Evolutionary conservation across 106 monocot genomes (phyloP).

Genomic region (Platanthera zijinensis): DNA sequence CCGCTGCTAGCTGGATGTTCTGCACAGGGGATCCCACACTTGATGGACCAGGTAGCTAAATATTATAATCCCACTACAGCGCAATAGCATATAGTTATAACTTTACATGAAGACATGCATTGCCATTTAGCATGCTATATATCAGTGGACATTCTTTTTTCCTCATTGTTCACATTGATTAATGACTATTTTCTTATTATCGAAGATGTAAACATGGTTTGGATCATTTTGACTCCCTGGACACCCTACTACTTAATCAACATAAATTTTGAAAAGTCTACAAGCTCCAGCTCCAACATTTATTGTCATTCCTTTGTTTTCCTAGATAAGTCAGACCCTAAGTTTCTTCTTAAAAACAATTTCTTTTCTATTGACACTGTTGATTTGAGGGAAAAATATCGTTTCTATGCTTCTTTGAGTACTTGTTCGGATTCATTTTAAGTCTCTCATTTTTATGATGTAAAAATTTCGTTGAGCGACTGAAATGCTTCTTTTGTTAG

Average conservation of each 20-base stretch:
- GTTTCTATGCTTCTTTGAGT: neutral
- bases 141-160: neutral
- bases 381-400: neutral
- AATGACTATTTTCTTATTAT: neutral
- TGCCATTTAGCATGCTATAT: too few relatives aligned
- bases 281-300: neutral
- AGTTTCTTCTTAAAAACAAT: neutral
- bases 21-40: too few relatives aligned
- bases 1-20: too few relatives aligned
- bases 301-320: neutral
- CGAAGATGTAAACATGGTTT: neutral
- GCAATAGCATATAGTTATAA: neutral
- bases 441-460: neutral
- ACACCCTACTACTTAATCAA: neutral
- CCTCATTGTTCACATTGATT: neutral
- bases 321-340: neutral
- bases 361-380: neutral
- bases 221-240: neutral
- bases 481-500: neutral
- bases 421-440: neutral
- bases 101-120: neutral
- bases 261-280: neutral
- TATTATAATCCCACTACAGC: too few relatives aligned
- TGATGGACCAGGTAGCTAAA: too few relatives aligned
- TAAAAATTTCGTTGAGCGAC: neutral